phyloP scores from a whole-genome alignment of 305 asterid species.

The Fraxinus paxiana region DNA sequence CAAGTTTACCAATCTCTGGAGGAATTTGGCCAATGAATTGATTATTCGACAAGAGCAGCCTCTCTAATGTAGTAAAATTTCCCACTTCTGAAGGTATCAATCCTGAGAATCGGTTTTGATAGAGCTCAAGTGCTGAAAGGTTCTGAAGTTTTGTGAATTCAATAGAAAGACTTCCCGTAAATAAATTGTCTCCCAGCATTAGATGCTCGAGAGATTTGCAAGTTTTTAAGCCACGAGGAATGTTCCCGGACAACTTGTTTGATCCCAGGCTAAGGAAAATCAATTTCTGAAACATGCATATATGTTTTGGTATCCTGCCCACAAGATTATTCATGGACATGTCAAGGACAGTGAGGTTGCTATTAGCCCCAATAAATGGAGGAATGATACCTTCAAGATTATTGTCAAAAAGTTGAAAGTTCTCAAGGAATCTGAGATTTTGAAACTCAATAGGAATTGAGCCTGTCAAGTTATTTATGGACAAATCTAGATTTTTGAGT shows the following conservation, averaged over 20 bases:
- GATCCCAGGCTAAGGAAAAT: constrained; percentile 72
- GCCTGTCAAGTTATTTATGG: constrained; percentile 77
- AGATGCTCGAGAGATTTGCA: constrained; percentile 71
- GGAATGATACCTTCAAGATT: constrained; percentile 65
- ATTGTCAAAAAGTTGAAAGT: constrained; percentile 71
- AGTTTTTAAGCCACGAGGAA: constrained; percentile 67
- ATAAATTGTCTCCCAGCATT: constrained; percentile 75
- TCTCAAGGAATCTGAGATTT: constrained; percentile 49
- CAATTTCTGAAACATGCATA: constrained; percentile 51
- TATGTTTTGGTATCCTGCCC: constrained; percentile 64
- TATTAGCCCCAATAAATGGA: constrained; percentile 49
- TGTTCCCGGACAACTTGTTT: constrained; percentile 63
- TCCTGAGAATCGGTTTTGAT: constrained; percentile 66
- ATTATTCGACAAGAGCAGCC: constrained; percentile 64
- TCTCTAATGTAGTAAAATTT: constrained; percentile 52
- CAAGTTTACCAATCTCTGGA: constrained; percentile 65
- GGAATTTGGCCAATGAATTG: constrained; percentile 63
- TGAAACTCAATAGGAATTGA: constrained; percentile 63
- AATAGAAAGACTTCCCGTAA: constrained; percentile 69
- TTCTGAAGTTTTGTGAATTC: constrained; percentile 60
- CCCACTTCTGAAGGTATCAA: constrained; percentile 60
- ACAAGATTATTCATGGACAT: constrained; percentile 65
- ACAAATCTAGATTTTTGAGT: constrained; percentile 57
- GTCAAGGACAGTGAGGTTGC: constrained; percentile 63
- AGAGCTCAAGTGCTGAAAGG: constrained; percentile 81